phyloP scores from a whole-genome alignment of 2,329 filamentous ascomycete species.

The Penicillium sp. region DNA sequence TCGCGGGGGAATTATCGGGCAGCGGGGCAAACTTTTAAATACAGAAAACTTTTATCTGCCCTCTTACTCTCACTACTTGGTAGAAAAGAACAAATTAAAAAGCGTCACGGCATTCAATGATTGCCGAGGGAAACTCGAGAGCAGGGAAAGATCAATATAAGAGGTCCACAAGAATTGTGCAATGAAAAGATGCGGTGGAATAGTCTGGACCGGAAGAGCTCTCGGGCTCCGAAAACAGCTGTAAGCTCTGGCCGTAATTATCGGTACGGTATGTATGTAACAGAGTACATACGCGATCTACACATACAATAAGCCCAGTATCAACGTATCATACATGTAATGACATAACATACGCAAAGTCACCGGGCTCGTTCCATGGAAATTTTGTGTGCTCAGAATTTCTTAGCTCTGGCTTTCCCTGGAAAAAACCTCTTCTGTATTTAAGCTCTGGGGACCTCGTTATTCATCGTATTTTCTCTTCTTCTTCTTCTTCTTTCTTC shows the following conservation, averaged over 20 bases:
- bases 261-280: conserved; percentile 2
- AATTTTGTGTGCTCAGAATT: neutral
- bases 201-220: neutral
- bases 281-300: neutral
- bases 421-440: neutral
- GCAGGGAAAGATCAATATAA: neutral
- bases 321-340: neutral
- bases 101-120: neutral
- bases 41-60: neutral
- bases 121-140: neutral
- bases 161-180: neutral
- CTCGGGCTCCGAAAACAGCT: conserved; percentile 13
- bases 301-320: neutral
- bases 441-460: neutral
- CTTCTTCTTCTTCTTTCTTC: neutral
- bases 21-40: conserved; percentile 9
- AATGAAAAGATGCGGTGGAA: neutral
- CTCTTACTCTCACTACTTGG: too few species aligned
- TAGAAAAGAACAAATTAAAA: too few species aligned
- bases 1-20: conserved; percentile 13
- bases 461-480: neutral
- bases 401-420: neutral
- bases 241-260: neutral
- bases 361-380: conserved; percentile 1
- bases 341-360: neutral